Percentiles rank a stretch among this genome's conserved stretches.
Conservation (phyloP, 495 filamentous ascomycete species). For the Chaetomium cochliodes region DNA sequence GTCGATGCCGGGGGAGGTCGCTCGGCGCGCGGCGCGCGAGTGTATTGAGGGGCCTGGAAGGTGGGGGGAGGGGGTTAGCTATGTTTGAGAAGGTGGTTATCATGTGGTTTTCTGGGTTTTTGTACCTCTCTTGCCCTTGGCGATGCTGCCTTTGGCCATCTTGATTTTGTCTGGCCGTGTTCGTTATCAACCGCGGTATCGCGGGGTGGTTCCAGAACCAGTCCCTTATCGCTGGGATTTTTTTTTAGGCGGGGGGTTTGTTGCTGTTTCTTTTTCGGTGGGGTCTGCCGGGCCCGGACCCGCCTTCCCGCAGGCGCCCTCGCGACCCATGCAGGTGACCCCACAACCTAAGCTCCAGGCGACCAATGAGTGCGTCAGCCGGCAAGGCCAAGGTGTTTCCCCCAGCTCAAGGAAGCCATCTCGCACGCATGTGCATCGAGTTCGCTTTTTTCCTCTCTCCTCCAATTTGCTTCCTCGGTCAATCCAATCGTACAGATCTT, state of each 20-base stretch:
- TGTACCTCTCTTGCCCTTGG: constrained; percentile 43
- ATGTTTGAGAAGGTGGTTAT: neutral
- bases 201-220: constrained; percentile 8
- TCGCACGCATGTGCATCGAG: neutral
- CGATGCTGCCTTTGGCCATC: constrained; percentile 46
- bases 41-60: constrained; percentile 50
- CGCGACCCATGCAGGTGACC: neutral
- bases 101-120: neutral
- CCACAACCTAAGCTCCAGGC: constrained; percentile 10
- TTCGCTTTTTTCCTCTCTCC: constrained; percentile 1
- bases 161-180: neutral
- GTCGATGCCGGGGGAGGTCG: constrained; percentile 66
- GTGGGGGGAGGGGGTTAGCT: neutral
- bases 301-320: neutral
- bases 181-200: constrained; percentile 16
- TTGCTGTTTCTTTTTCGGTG: neutral
- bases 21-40: constrained; percentile 72
- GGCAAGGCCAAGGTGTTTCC: constrained; percentile 15
- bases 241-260: constrained; percentile 1
- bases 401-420: neutral
- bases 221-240: constrained; percentile 23
- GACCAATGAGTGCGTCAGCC: constrained; percentile 19
- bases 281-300: neutral
- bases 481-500: neutral
- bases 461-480: neutral